Evolutionary conservation across 164 flowering plant genomes (phyloP), one percentile per base, ranked within the genome.

Genomic region (Aristolochia fimbriata): DNA sequence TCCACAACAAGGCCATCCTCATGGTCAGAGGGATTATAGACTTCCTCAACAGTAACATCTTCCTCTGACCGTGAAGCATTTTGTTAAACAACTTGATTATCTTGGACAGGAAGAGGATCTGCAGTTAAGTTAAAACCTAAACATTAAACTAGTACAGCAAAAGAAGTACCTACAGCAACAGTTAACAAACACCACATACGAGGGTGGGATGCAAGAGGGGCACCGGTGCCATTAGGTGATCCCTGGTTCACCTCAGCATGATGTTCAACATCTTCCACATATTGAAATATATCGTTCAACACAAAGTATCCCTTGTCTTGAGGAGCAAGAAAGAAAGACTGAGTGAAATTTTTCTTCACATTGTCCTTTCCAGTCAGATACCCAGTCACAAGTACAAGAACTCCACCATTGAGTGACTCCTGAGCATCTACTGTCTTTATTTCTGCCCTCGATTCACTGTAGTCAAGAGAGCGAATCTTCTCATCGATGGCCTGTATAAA

Each of bases 291-390:
- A 60, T 88, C 96, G 78, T 86, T 88, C 66, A 84, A 63, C 20
- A 88, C 92, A 78, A 76, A 88, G 77, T 70, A 70, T 17, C 77
- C 77, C 25, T 70, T 70, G 62, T 70, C 77, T 70, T 70, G 77
- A 22, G 96, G 91, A 6, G 93, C 93, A 45, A 88, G 78, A 66
- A 88, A 88, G 68, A 88, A 88, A 30, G 80, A 67, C 59, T 88
- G 96, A 12, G 83, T 73, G 30, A 88, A 88, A 50, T 75, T 76
- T 54, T 70, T 71, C 47, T 51, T 74, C 51, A 65, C 55, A 61
- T 74, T 63, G 62, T 83, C 86, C 67, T 74, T 76, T 57, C 79
- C 79, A 47, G 75, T 78, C 69, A 88, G 47, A 67, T 67, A 76
- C 4, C 96, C 96, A 66, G 89, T 86, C 37, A 88, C 91, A 20